phyloP scores from a whole-genome alignment of 768 basidiomycete species.

The Suillus bovinus region DNA sequence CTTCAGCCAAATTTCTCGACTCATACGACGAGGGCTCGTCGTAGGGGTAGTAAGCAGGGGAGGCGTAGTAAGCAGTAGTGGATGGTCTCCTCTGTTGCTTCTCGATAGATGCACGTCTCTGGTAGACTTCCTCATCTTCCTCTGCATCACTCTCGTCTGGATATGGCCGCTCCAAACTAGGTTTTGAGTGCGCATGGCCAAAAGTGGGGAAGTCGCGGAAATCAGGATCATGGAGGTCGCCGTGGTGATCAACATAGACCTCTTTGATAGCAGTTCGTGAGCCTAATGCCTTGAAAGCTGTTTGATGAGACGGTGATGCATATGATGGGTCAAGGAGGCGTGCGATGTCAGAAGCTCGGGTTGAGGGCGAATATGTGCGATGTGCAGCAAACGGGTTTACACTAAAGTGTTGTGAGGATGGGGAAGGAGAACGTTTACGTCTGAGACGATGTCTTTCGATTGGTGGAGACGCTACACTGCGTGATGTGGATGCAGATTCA shows the following conservation, averaged over 20 bases:
- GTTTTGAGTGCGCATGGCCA: constrained; percentile 19
- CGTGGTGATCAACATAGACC: constrained; percentile 61
- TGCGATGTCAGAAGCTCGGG: constrained; percentile 52
- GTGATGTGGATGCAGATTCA: constrained; percentile 23
- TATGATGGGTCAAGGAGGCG: constrained; percentile 68
- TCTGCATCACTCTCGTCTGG: constrained; percentile 32
- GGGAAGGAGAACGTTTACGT: constrained; percentile 28
- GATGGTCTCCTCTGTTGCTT: constrained; percentile 28
- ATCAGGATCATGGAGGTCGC: constrained; percentile 68
- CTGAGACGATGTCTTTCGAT: constrained; percentile 25
- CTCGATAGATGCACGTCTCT: constrained; percentile 20
- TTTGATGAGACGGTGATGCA: constrained; percentile 36
- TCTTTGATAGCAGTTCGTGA: constrained; percentile 18
- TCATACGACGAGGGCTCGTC: constrained; percentile 34
- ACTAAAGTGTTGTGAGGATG: constrained; percentile 21
- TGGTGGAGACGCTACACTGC: constrained; percentile 17
- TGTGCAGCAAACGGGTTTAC: constrained; percentile 13
- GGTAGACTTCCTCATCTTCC: constrained; percentile 28
- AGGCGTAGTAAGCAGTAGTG: constrained; percentile 18
- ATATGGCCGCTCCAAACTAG: constrained; percentile 37
- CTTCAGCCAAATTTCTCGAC: constrained; percentile 26
- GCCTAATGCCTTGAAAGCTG: constrained; percentile 24
- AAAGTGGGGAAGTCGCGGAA: constrained; percentile 61
- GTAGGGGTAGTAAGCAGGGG: constrained; percentile 25
- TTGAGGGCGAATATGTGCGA: constrained; percentile 36